These are phyloP conservation scores for Ceriops zippeliana DNA, from an alignment of 345 rosid species.

Conservation along the genomic window DNA sequence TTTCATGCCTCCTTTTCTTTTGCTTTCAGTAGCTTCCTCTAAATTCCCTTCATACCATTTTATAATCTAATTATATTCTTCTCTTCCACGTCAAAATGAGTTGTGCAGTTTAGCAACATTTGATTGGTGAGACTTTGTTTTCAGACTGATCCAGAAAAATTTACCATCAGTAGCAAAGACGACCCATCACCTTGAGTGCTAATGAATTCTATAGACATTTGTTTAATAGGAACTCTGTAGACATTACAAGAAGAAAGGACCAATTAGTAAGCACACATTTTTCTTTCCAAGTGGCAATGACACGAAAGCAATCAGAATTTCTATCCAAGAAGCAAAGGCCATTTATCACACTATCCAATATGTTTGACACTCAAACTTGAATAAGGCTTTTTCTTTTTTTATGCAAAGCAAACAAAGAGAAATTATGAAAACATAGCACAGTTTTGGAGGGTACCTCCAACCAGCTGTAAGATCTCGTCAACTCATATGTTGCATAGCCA, in stretches of 20 bases:
- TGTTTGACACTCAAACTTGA: background rate
- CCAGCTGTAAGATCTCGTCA: slow-evolving; percentile 85
- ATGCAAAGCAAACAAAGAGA: background rate
- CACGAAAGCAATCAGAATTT: background rate
- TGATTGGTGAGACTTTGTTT: background rate
- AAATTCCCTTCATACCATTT: no score
- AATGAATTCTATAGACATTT: no score
- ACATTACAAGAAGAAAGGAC: background rate
- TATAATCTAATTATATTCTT: no score
- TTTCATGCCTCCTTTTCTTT: no score
- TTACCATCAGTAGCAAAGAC: no score
- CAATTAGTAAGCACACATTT: background rate
- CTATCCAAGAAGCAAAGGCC: background rate
- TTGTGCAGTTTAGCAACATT: background rate
- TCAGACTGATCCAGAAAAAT: background rate
- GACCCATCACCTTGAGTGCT: no score
- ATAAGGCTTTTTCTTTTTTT: no score
- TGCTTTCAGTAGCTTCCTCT: no score
- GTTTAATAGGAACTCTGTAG: no score
- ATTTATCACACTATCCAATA: no score
- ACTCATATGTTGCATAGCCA: slow-evolving; percentile 86
- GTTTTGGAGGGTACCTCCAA: slow-evolving; percentile 59
- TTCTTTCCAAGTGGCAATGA: background rate
- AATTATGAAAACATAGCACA: slow-evolving; percentile 8
- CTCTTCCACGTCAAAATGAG: no score